Base-by-base conservation (phyloP, 306 rosid genomes). In the Lablab purpureus region DNA sequence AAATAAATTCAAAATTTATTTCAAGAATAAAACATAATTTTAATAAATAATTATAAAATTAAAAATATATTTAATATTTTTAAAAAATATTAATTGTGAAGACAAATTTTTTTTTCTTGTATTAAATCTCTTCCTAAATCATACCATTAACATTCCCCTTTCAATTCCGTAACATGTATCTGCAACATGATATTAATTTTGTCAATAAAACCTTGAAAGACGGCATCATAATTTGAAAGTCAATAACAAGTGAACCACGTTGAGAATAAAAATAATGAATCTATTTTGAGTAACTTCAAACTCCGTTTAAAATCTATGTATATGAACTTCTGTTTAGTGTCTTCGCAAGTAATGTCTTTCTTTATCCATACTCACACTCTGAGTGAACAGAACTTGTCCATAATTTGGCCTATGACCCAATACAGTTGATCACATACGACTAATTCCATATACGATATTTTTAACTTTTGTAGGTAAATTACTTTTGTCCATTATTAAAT, bases 341-440 rank as follows among this genome's bases (percentile, higher is more conserved):
- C 47, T 60, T 36, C 8, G 49, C 40, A 76, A 76, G 80, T 49
- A 64, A 64, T 49, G 73, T 50, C 8, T 63, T 47, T 49, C 65
- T 49, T 46, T 59, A 59, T 7, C 3, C 6, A 3, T 10, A 25
- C 41, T 56, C 55, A 56, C 10, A 41, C 55, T 56, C 21, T 25
- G 41, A 59, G 59, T 74, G 67, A 73, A 21, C 1, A 21, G 17
- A 55, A 21, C 30, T 19, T 36, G 49, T 30, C 9, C 0, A 30
- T 32, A 52, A 51, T 52, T 32, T 52, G 5, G 34, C 0, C 14
- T 12, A 40, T 56, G 67, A 15, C 54, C 40, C 3, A 73, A 54
- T 54, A 37, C 49, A 71, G 13, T 25, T 34, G 9, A 34, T 6
- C 10, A 34, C 40, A 7, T 34, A n/a, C n/a, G n/a, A n/a, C n/a